Conservation (phyloP, 2,329 filamentous ascomycete species). For the Arthrobotrys megalospora region DNA sequence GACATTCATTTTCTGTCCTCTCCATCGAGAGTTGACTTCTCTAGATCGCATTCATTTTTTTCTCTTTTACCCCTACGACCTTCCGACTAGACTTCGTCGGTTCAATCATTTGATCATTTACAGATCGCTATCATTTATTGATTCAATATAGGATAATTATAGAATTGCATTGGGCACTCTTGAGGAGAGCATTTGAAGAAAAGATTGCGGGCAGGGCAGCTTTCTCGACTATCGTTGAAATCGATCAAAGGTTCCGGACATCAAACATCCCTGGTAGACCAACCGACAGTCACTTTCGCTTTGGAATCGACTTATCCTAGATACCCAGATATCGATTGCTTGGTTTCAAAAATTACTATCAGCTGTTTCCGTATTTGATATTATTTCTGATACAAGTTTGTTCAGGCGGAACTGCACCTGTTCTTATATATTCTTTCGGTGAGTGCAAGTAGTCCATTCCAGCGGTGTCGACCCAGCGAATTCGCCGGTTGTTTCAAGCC, state of each 20-base stretch:
- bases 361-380: background rate
- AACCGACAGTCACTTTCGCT: constrained; percentile 34
- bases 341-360: constrained; percentile 16
- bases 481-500: constrained; percentile 41
- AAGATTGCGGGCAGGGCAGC: constrained; percentile 40
- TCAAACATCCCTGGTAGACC: constrained; percentile 25
- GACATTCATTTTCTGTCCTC: constrained; percentile 59
- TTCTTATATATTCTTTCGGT: constrained; percentile 47
- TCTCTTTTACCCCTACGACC: constrained; percentile 41
- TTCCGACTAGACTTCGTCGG: constrained; percentile 37
- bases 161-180: constrained; percentile 43
- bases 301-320: constrained; percentile 17
- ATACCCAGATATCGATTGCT: constrained; percentile 16
- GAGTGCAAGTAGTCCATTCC: constrained; percentile 35
- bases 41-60: constrained; percentile 48
- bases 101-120: constrained; percentile 31
- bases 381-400: constrained; percentile 14
- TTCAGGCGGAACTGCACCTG: constrained; percentile 31
- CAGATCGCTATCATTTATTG: constrained; percentile 13
- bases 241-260: constrained; percentile 19
- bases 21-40: constrained; percentile 54
- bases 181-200: constrained; percentile 52
- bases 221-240: constrained; percentile 47
- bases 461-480: background rate
- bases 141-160: constrained; percentile 38